phyloP scores from a whole-genome alignment of 495 filamentous ascomycete species.

The Penicillium robsamsonii region DNA sequence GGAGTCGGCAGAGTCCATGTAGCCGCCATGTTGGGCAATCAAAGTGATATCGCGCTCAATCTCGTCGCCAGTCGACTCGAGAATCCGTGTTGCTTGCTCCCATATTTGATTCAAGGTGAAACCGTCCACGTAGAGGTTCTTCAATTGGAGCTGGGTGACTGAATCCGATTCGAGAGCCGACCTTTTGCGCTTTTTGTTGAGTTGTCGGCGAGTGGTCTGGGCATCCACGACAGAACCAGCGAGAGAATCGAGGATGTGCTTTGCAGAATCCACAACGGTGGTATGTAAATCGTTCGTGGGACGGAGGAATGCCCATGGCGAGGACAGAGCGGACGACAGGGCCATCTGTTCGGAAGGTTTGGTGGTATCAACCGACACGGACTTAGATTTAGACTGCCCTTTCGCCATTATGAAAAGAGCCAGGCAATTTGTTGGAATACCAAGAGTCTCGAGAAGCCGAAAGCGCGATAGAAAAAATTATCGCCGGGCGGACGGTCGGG shows the following conservation, averaged over 20 bases:
- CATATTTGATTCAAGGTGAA: conserved; percentile 89
- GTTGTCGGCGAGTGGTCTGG: conserved; percentile 57
- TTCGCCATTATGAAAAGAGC: conserved; percentile 21
- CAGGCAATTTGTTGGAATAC: not conserved
- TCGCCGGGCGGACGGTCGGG: conserved; percentile 16
- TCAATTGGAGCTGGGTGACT: conserved; percentile 58
- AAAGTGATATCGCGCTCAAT: conserved; percentile 33
- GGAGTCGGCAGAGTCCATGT: conserved; percentile 8
- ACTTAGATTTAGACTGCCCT: conserved; percentile 8
- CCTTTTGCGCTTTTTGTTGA: conserved; percentile 66
- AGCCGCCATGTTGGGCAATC: conserved; percentile 24
- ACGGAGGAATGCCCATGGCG: conserved; percentile 61
- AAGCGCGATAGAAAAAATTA: conserved; percentile 27
- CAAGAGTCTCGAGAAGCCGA: not conserved
- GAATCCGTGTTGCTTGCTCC: conserved; percentile 84
- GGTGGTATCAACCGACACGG: conserved; percentile 1
- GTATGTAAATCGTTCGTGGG: conserved; percentile 61
- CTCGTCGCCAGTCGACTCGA: conserved; percentile 36
- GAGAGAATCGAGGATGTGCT: conserved; percentile 72
- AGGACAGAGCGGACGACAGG: conserved; percentile 28
- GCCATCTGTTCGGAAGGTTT: conserved; percentile 7
- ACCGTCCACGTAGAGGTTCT: conserved; percentile 79
- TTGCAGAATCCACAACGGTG: conserved; percentile 66
- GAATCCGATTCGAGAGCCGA: conserved; percentile 41
- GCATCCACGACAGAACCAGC: conserved; percentile 65